These are phyloP conservation scores for Xanthoparmelia taractica DNA, from an alignment of 495 filamentous ascomycete genomes.

Conservation along the genomic window DNA sequence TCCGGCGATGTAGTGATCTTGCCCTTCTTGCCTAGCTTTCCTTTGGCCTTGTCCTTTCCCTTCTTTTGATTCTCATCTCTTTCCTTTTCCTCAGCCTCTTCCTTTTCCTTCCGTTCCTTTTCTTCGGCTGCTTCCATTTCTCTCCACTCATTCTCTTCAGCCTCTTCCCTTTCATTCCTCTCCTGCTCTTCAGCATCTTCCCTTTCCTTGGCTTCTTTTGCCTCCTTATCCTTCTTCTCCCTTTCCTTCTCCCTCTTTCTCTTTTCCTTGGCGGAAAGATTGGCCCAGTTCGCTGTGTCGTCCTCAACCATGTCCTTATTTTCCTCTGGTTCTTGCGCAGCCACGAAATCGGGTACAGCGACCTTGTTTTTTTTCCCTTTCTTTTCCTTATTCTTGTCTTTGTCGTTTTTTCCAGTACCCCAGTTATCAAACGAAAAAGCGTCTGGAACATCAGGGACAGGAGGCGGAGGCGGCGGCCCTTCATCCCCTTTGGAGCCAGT, in stretches of 20 bases:
- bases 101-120: constrained; percentile 15
- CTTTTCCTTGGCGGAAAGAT: constrained; percentile 11
- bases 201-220: too few species aligned
- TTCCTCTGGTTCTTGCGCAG: constrained; percentile 1
- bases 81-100: constrained; percentile 14
- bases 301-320: constrained; percentile 10
- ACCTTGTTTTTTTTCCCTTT: constrained; percentile 28
- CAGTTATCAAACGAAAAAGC: constrained; percentile 29
- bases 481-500: constrained; percentile 19
- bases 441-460: constrained; percentile 29
- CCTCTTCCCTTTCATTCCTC: constrained; percentile 24
- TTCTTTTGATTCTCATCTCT: constrained; percentile 23
- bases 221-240: constrained; percentile 15
- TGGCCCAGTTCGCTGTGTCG: constrained; percentile 6
- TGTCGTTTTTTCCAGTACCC: constrained; percentile 40
- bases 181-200: constrained; percentile 12
- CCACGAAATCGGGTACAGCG: constrained; percentile 15
- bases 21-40: constrained; percentile 27
- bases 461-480: constrained; percentile 23
- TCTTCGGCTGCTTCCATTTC: constrained; percentile 21
- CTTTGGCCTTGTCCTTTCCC: constrained; percentile 29
- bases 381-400: constrained; percentile 30
- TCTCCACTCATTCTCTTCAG: constrained; percentile 21
- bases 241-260: constrained; percentile 18
- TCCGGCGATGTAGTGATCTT: constrained; percentile 18